Conservation (phyloP, 805 yeast species). For the Starmerella floricola region DNA sequence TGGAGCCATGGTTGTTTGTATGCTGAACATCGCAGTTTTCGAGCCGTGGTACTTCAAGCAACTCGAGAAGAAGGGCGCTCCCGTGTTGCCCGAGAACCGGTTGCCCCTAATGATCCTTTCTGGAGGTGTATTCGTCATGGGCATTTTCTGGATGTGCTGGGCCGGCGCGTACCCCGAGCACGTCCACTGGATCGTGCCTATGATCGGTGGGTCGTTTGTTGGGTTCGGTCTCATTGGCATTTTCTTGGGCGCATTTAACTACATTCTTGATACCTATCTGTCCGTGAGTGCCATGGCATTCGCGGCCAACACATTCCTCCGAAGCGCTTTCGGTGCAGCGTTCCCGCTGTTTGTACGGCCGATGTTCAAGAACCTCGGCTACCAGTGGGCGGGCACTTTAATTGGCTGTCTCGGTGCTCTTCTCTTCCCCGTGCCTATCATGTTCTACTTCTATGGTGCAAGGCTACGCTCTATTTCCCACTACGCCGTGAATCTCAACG, state of each 20-base stretch:
- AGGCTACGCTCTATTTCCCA: constrained; percentile 45
- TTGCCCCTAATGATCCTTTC: constrained; percentile 66
- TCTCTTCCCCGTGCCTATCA: constrained; percentile 55
- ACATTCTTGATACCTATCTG: constrained; percentile 59
- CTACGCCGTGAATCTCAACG: constrained; percentile 34
- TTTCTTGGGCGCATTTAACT: constrained; percentile 58
- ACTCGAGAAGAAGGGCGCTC: constrained; percentile 38
- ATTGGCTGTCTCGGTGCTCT: constrained; percentile 49
- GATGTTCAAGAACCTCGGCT: constrained; percentile 58
- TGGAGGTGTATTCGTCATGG: constrained; percentile 56
- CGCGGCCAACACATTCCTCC: constrained; percentile 59
- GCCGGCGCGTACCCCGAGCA: constrained; percentile 58
- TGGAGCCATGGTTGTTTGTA: constrained; percentile 54
- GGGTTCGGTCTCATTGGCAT: constrained; percentile 60
- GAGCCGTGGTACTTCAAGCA: constrained; percentile 44
- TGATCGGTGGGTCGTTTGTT: constrained; percentile 48
- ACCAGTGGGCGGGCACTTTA: constrained; percentile 68
- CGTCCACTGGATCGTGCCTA: constrained; percentile 77
- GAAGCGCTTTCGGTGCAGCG: constrained; percentile 57
- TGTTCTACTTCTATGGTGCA: constrained; percentile 50
- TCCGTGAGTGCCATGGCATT: constrained; percentile 66
- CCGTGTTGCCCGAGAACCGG: constrained; percentile 68
- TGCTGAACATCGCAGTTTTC: constrained; percentile 36
- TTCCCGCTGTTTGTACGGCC: constrained; percentile 61
- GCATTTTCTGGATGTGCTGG: constrained; percentile 83